Conservation (phyloP, 2,329 filamentous ascomycete genomes). For the Geoglossum cookeanum region DNA sequence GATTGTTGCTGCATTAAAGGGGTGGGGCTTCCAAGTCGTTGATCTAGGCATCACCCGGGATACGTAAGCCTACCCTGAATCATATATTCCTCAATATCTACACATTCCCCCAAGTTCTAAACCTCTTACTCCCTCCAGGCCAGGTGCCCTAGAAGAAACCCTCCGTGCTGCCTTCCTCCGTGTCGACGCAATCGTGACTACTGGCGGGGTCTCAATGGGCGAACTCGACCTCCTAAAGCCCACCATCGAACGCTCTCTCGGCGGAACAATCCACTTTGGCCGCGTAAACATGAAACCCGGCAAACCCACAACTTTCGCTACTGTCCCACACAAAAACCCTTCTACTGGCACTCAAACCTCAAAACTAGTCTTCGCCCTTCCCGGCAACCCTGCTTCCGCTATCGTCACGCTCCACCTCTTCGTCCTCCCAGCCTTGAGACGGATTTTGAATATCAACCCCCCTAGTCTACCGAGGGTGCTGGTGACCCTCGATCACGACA, state of each 20-base stretch:
- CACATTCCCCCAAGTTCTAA: background rate
- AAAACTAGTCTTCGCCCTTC: conserved; percentile 72
- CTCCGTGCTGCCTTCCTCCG: conserved; percentile 55
- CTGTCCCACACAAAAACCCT: conserved; percentile 42
- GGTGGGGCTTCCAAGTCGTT: conserved; percentile 58
- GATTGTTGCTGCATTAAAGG: conserved; percentile 55
- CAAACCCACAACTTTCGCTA: conserved; percentile 94
- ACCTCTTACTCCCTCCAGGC: conserved; percentile 23
- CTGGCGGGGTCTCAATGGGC: conserved; percentile 92
- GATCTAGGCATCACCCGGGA: conserved; percentile 78
- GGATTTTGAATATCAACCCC: conserved; percentile 43
- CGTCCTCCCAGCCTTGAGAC: conserved; percentile 70
- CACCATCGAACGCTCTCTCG: conserved; percentile 75
- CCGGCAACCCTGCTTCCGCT: conserved; percentile 84
- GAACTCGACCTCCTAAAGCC: conserved; percentile 93
- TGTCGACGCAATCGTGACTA: conserved; percentile 74
- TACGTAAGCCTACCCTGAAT: conserved; percentile 22
- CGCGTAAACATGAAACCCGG: conserved; percentile 96
- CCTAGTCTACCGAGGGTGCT: conserved; percentile 52
- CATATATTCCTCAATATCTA: background rate
- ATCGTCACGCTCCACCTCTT: conserved; percentile 90
- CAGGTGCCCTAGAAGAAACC: conserved; percentile 53
- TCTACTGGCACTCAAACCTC: conserved; percentile 32
- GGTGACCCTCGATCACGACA: conserved; percentile 52
- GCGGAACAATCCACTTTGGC: conserved; percentile 89